Evolutionary conservation across 2,329 filamentous ascomycete species (phyloP), one percentile per base, ranked within the genome.

Genomic region (Cryphonectria nitschkei): DNA sequence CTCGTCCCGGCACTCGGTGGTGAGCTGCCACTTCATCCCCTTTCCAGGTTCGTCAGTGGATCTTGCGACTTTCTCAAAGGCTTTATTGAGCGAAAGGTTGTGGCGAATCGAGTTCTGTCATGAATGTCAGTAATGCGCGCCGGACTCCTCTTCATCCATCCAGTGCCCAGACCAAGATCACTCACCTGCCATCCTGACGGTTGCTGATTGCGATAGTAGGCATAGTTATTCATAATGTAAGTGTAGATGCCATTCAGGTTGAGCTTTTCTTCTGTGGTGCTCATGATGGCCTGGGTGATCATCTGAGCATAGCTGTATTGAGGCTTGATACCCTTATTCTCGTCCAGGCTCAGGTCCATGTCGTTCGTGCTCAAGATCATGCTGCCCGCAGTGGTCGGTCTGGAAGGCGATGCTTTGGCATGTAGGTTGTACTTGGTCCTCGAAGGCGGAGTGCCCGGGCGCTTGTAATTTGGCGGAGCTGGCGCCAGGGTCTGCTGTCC

Each of bases 11-110:
- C 91, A 88, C 74, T 97, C 93, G 1, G 93, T 87, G 4, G 93
- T 90, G 77, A 99, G 95, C 81, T 95, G 93, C 96, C 96, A 99
- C 79, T 98, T 98, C 94, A 98, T 98, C 39, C 96, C 96, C 80
- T 99, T 99, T 16, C 96, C 96, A 32, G 96, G 96, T 79, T 99
- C 96, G 76, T 98, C 94, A 0, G 94, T 97, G 22, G 93, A 91
- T 63, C 96, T 91, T 3, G 96, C 93, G 11, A 97, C 92, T 80
- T 99, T 99, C 76, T 94, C 91, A 77, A 99, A 99, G 0, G 92
- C 90, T 79, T 98, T 97, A 80, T 97, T 98, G 58, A 99, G 83
- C 0, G 96, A 98, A 19, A 99, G 82, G 76, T 99, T 99, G 80
- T 99, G 96, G 16, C 96, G 91, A 75, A 99, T 99, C 0, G 94